Evolutionary conservation across 192 early-diverging fungal genomes (phyloP).

Genomic region (Radiomyces spectabilis): DNA sequence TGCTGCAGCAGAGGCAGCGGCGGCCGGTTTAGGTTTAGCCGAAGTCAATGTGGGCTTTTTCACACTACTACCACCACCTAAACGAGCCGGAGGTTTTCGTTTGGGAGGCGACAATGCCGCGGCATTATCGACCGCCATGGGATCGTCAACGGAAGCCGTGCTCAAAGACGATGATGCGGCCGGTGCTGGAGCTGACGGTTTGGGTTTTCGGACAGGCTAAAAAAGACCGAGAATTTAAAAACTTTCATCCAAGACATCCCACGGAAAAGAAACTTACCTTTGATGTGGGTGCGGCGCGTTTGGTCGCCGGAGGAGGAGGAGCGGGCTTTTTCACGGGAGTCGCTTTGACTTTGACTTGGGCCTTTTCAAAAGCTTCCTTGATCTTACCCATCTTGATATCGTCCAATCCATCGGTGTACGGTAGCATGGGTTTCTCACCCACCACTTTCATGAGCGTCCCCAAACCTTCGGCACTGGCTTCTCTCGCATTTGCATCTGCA

Average conservation of each 20-base stretch:
- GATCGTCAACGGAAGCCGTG: too few relatives aligned
- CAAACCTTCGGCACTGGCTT: constrained; percentile 74
- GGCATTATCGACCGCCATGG: constrained; percentile 29
- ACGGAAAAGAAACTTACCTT: too few relatives aligned
- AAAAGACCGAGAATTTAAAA: too few relatives aligned
- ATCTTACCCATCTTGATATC: constrained; percentile 84
- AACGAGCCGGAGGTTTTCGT: constrained; percentile 22
- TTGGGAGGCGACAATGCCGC: constrained; percentile 21
- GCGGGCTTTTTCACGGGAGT: constrained; percentile 37
- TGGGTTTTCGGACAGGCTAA: too few relatives aligned
- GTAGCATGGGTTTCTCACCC: constrained; percentile 65
- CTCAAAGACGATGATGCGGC: not conserved
- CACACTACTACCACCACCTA: constrained; percentile 24
- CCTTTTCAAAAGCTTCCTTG: constrained; percentile 82
- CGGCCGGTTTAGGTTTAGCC: constrained; percentile 24
- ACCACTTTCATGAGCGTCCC: constrained; percentile 88
- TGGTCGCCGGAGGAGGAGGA: constrained; percentile 10
- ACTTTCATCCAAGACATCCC: too few relatives aligned
- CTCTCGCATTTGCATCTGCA: constrained; percentile 73
- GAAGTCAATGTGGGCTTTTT: constrained; percentile 29
- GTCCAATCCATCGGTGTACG: constrained; percentile 78
- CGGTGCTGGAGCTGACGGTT: not conserved
- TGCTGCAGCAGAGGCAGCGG: constrained; percentile 18
- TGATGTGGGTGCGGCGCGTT: not conserved
- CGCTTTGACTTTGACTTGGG: constrained; percentile 62